These are phyloP conservation scores for Lentinula sp. DNA, from an alignment of 768 basidiomycete species.

Conservation along the genomic window DNA sequence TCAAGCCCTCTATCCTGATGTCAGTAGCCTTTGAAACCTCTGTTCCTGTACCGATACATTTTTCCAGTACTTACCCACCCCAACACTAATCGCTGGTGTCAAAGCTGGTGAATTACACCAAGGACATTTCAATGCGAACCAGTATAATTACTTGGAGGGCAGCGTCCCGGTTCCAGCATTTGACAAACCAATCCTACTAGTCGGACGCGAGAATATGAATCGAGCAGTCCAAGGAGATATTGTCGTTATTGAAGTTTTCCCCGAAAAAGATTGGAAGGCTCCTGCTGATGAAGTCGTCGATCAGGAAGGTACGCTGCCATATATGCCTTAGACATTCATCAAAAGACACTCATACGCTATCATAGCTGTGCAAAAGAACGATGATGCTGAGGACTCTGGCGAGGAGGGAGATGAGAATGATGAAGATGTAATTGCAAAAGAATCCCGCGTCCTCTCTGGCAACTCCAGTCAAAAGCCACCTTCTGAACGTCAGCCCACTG, in stretches of 20 bases:
- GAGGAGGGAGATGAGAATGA: slow-evolving; percentile 47
- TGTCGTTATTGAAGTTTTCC: slow-evolving; percentile 85
- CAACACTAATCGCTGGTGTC: slow-evolving; percentile 72
- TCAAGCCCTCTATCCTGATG: slow-evolving; percentile 71
- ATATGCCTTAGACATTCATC: neutral
- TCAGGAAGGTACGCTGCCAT: slow-evolving; percentile 62
- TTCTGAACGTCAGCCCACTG: slow-evolving; percentile 82
- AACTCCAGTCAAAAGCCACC: slow-evolving; percentile 22
- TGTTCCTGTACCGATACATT: neutral
- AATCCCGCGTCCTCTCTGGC: slow-evolving; percentile 34
- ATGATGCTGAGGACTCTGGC: slow-evolving; percentile 74
- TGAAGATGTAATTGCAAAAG: slow-evolving; percentile 28
- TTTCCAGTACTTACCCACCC: slow-evolving; percentile 69
- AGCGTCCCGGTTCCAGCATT: slow-evolving; percentile 72
- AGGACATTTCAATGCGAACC: slow-evolving; percentile 92
- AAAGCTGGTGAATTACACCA: slow-evolving; percentile 83
- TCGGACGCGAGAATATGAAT: slow-evolving; percentile 93
- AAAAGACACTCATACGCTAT: slow-evolving; percentile 2
- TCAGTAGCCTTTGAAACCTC: slow-evolving; percentile 20
- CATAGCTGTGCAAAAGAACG: slow-evolving; percentile 78
- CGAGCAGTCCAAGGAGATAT: slow-evolving; percentile 91
- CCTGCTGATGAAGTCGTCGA: slow-evolving; percentile 91
- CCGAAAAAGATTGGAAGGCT: slow-evolving; percentile 87
- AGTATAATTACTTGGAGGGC: slow-evolving; percentile 96
- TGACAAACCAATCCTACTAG: slow-evolving; percentile 72